phyloP scores from a whole-genome alignment of 2,329 filamentous ascomycete species.

The Parastagonospora avenae region DNA sequence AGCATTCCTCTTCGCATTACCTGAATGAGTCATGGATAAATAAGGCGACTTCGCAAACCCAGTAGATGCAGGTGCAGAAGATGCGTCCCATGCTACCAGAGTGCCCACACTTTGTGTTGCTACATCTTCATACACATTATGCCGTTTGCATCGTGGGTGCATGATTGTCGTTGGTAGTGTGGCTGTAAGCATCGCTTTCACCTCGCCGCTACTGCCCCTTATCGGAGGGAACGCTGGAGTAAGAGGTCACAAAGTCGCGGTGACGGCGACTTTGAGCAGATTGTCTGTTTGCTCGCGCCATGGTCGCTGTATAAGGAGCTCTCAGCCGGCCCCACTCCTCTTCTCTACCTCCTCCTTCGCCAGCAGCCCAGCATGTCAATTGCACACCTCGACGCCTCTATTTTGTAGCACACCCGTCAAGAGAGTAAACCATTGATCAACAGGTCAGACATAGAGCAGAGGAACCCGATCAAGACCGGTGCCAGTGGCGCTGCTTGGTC shows the following conservation, averaged over 20 bases:
- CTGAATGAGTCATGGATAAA: no score
- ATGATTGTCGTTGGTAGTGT: no score
- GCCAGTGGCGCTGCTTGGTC: slow-evolving; percentile 24
- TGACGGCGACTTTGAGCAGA: neutral
- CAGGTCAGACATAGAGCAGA: neutral
- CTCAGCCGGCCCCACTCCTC: neutral
- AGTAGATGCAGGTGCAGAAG: no score
- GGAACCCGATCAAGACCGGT: slow-evolving; percentile 6
- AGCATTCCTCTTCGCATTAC: no score
- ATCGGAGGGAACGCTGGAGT: neutral
- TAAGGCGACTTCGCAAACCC: no score
- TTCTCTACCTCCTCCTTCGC: neutral
- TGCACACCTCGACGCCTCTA: neutral
- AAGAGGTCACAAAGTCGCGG: neutral
- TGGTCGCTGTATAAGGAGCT: neutral
- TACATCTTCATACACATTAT: no score
- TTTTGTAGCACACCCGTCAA: neutral
- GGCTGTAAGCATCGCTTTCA: neutral
- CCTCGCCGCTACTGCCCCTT: neutral
- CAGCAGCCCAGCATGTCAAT: neutral
- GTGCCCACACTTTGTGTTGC: no score
- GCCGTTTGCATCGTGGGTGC: no score
- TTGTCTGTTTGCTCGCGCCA: no score
- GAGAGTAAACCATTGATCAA: neutral
- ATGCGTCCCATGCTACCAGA: no score